Percentiles rank a stretch among this genome's conserved stretches.
Evolutionary conservation across 169 alveolate species (phyloP).

Genomic region (Eimeria necatrix): DNA sequence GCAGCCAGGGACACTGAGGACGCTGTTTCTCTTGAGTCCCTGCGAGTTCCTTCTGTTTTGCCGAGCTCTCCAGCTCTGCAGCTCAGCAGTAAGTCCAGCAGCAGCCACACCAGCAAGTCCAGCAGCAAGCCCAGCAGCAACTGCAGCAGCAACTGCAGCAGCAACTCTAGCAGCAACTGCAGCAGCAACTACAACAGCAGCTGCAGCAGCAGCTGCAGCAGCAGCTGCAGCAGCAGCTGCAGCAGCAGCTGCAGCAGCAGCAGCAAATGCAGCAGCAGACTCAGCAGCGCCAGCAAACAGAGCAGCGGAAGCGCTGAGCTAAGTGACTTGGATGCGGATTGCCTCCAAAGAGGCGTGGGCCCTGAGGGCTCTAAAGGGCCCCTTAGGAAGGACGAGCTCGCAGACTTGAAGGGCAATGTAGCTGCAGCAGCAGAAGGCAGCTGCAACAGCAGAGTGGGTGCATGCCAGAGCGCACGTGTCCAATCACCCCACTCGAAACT

Average conservation of each 20-base stretch:
- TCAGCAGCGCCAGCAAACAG: conserved; percentile 9
- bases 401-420: not conserved
- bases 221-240: too few species aligned
- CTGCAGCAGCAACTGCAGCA: not conserved
- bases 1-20: not conserved
- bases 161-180: not conserved
- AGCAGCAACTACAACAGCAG: not conserved
- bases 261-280: conserved; percentile 5
- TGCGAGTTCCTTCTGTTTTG: not conserved
- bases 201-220: not conserved
- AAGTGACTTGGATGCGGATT: not conserved
- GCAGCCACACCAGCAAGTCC: not conserved
- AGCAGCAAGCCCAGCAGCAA: not conserved
- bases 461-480: not conserved
- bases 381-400: not conserved
- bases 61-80: not conserved
- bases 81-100: not conserved
- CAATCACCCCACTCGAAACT: too few species aligned
- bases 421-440: conserved; percentile 3
- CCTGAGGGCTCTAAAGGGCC: not conserved
- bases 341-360: not conserved
- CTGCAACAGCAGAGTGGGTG: not conserved
- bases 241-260: not conserved
- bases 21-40: not conserved
- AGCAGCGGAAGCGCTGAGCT: not conserved